phyloP scores from a whole-genome alignment of 345 rosid genomes.

The Laguncularia racemosa region DNA sequence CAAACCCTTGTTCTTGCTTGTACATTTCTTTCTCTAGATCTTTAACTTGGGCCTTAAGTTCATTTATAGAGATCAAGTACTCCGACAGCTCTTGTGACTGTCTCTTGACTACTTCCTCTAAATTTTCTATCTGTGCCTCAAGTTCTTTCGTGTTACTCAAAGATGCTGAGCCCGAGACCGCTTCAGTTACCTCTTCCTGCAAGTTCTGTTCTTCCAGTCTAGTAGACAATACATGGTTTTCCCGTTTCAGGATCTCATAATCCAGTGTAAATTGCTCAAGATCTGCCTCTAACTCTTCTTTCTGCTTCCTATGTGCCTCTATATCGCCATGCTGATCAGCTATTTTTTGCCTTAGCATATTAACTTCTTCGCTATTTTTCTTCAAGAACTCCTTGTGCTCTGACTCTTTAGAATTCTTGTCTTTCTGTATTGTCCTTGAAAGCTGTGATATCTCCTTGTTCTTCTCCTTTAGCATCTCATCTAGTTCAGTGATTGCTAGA shows the following conservation, averaged over 20 bases:
- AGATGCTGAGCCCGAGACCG: slow-evolving; percentile 27
- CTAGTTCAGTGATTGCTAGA: slow-evolving; percentile 74
- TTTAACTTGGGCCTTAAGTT: slow-evolving; percentile 60
- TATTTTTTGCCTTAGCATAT: slow-evolving; percentile 43
- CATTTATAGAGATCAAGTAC: slow-evolving; percentile 46
- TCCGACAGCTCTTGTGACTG: slow-evolving; percentile 61
- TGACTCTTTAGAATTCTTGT: slow-evolving; percentile 24
- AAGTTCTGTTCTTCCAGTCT: slow-evolving; percentile 42
- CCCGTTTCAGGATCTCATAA: slow-evolving; percentile 56
- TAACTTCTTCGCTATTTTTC: slow-evolving; percentile 41
- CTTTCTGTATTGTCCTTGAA: slow-evolving; percentile 23
- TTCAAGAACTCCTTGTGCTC: slow-evolving; percentile 27
- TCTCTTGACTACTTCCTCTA: slow-evolving; percentile 62
- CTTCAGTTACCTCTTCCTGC: slow-evolving; percentile 34
- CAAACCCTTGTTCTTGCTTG: slow-evolving; percentile 50
- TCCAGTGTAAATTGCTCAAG: slow-evolving; percentile 62
- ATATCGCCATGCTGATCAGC: slow-evolving; percentile 49
- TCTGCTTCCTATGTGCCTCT: slow-evolving; percentile 50
- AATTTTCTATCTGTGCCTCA: slow-evolving; percentile 42
- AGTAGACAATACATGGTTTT: slow-evolving; percentile 35
- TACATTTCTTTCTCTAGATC: slow-evolving; percentile 56
- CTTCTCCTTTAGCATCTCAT: slow-evolving; percentile 61
- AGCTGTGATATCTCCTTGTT: slow-evolving; percentile 38
- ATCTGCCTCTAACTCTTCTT: slow-evolving; percentile 63
- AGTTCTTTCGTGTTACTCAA: slow-evolving; percentile 35